Percentiles rank a stretch among this genome's conserved stretches.
phyloP scores from a whole-genome alignment of 2,329 filamentous ascomycete species.

The Penicillium verrucosum region DNA sequence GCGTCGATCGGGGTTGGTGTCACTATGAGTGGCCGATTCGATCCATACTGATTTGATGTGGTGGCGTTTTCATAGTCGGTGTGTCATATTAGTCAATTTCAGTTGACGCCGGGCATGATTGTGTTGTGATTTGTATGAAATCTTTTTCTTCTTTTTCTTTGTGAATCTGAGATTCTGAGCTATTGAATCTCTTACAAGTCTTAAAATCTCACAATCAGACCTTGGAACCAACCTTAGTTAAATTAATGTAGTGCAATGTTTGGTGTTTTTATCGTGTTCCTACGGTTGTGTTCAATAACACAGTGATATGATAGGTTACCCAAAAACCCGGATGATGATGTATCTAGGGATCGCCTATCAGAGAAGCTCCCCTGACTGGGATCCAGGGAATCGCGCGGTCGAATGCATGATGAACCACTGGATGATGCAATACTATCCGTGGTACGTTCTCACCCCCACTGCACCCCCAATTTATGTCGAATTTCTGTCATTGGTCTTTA shows the following conservation, averaged over 20 bases:
- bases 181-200: neutral
- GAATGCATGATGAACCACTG: neutral
- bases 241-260: neutral
- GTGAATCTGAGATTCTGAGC: neutral
- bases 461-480: neutral
- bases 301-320: neutral
- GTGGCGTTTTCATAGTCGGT: conserved; percentile 2
- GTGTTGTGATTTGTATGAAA: neutral
- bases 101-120: neutral
- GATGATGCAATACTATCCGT: neutral
- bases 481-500: neutral
- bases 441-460: neutral
- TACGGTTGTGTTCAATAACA: neutral
- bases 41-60: neutral
- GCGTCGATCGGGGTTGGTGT: neutral
- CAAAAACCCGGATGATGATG: neutral
- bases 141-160: neutral
- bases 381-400: conserved; percentile 2
- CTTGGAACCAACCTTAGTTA: neutral
- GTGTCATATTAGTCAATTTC: conserved; percentile 2
- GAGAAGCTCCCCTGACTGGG: neutral
- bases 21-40: neutral
- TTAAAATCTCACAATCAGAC: neutral
- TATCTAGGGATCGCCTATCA: neutral
- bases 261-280: neutral